phyloP scores from a whole-genome alignment of 2,329 filamentous ascomycete genomes.

The Calonectria multiphialidica region DNA sequence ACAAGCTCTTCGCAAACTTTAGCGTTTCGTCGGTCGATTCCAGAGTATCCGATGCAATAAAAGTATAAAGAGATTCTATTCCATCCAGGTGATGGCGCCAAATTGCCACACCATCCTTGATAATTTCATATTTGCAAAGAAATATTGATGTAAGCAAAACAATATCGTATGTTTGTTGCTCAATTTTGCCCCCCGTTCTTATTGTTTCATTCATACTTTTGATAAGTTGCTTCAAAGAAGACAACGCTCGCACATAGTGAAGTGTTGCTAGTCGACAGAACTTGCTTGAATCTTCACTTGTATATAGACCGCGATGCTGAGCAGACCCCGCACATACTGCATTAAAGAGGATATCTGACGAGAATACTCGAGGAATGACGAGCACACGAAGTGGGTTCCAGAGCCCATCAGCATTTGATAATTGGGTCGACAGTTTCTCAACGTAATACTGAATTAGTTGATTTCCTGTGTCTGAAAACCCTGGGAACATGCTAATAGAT shows the following conservation, averaged over 20 bases:
- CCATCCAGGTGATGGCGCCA: neutral
- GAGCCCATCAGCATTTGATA: neutral
- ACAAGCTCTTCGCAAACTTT: neutral
- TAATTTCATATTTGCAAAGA: neutral
- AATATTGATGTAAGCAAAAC: neutral
- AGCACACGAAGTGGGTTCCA: neutral
- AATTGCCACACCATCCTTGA: neutral
- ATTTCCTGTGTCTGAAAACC: neutral
- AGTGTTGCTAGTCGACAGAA: neutral
- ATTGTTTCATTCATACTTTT: neutral
- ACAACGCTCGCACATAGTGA: neutral
- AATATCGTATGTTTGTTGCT: neutral
- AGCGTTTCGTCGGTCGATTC: neutral
- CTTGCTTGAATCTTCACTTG: neutral
- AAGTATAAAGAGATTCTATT: neutral
- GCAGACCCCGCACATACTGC: neutral
- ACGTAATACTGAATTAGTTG: neutral
- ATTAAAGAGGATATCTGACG: neutral
- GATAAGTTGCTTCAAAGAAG: neutral
- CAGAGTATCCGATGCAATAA: neutral
- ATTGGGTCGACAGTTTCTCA: neutral
- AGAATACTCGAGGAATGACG: neutral
- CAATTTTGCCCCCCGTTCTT: neutral
- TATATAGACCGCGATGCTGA: neutral
- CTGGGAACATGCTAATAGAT: too few species aligned